These are phyloP conservation scores for Microdochium trichocladiopsis DNA, from an alignment of 2,329 filamentous ascomycete genomes.

Conservation along the genomic window DNA sequence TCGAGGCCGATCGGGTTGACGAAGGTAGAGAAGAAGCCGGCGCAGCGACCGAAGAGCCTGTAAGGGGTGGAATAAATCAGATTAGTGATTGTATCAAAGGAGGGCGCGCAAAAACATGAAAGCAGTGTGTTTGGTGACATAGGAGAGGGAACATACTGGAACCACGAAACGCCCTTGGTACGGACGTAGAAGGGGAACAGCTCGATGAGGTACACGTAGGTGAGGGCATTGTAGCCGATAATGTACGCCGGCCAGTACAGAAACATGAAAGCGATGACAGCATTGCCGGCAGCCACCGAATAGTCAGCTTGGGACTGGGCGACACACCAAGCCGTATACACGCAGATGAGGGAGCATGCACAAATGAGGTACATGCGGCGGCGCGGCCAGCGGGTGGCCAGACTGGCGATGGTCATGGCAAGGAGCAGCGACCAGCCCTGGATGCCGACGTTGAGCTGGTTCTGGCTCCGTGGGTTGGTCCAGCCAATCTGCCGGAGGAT, in stretches of 20 bases:
- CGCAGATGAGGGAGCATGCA: constrained; percentile 38
- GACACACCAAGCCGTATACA: constrained; percentile 35
- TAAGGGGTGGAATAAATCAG: background rate
- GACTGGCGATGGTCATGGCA: constrained; percentile 43
- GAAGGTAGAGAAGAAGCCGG: constrained; percentile 21
- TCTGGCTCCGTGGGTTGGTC: constrained; percentile 50
- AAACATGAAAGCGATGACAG: constrained; percentile 52
- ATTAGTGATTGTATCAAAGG: background rate
- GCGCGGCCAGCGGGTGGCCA: constrained; percentile 42
- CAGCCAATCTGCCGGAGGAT: constrained; percentile 43
- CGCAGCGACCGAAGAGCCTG: constrained; percentile 6
- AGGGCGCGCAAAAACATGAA: no score
- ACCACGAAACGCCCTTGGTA: constrained; percentile 10
- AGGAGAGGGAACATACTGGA: background rate
- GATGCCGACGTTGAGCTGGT: constrained; percentile 46
- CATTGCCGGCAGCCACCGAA: constrained; percentile 34
- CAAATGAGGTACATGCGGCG: constrained; percentile 46
- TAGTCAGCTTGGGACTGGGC: constrained; percentile 45
- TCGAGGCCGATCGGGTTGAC: constrained; percentile 29
- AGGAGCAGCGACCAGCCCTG: constrained; percentile 52
- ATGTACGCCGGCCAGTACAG: constrained; percentile 53
- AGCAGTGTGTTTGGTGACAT: background rate
- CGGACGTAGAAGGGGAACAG: constrained; percentile 1
- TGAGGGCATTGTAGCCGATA: constrained; percentile 50
- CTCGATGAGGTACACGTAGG: constrained; percentile 45